Percentiles rank a stretch among this genome's conserved stretches.
phyloP scores from a whole-genome alignment of 2,329 filamentous ascomycete species.

The Penicillium sp. region DNA sequence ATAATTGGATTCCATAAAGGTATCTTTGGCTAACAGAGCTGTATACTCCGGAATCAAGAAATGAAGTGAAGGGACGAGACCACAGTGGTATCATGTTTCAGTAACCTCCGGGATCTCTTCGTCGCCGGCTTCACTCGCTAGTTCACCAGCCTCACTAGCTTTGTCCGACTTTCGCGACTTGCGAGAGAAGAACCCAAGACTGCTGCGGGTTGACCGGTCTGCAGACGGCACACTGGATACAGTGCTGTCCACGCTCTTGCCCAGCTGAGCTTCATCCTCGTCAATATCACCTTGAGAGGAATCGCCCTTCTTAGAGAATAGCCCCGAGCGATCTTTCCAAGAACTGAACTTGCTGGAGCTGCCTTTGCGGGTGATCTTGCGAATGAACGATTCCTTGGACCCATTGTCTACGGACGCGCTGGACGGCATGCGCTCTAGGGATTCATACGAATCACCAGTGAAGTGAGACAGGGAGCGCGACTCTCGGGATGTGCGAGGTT shows the following conservation, averaged over 20 bases:
- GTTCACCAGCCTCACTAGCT: conserved; percentile 43
- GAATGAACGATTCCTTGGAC: conserved; percentile 49
- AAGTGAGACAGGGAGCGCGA: conserved; percentile 44
- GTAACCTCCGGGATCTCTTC: conserved; percentile 39
- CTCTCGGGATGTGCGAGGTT: conserved; percentile 44
- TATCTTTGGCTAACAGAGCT: neutral
- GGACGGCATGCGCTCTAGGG: conserved; percentile 45
- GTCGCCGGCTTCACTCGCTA: conserved; percentile 42
- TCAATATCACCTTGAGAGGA: conserved; percentile 44
- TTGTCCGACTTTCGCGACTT: conserved; percentile 45
- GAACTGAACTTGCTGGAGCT: conserved; percentile 50
- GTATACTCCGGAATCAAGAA: conserved; percentile 3
- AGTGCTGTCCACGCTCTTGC: conserved; percentile 43
- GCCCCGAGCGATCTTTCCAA: conserved; percentile 48
- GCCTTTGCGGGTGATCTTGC: conserved; percentile 50
- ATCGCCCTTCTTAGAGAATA: conserved; percentile 47
- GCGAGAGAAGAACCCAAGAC: conserved; percentile 46
- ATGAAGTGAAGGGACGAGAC: conserved; percentile 1
- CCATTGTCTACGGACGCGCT: conserved; percentile 39
- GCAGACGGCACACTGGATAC: conserved; percentile 40
- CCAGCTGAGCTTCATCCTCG: conserved; percentile 44
- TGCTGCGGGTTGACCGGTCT: conserved; percentile 42
- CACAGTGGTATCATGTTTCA: conserved; percentile 9
- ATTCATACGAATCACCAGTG: conserved; percentile 46
- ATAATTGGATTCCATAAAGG: neutral